Conservation (phyloP, 192 early-diverging fungal species). For the Physocladia obscura region DNA sequence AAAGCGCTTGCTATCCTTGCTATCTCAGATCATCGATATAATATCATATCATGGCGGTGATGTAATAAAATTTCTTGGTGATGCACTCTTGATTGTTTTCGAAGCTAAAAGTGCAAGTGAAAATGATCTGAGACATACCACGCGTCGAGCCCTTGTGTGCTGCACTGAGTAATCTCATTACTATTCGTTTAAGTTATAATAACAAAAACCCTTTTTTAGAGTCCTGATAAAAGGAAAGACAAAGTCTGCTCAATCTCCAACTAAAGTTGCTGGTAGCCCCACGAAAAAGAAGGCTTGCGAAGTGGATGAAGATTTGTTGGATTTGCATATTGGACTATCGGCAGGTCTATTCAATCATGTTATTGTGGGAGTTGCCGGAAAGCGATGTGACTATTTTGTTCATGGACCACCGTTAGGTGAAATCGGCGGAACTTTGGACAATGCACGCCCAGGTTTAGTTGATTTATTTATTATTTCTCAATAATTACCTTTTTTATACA, state of each 20-base stretch:
- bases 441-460: conserved; percentile 25
- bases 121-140: conserved; percentile 23
- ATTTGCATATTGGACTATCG: conserved; percentile 25
- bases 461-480: neutral
- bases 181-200: no score
- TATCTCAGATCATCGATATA: conserved; percentile 34
- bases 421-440: conserved; percentile 29
- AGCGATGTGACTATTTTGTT: conserved; percentile 35
- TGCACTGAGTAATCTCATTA: conserved; percentile 32
- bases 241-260: conserved; percentile 10
- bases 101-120: conserved; percentile 13
- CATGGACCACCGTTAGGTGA: conserved; percentile 26
- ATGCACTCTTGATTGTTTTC: conserved; percentile 31
- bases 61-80: conserved; percentile 35
- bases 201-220: no score
- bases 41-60: conserved; percentile 30
- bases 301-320: conserved; percentile 28
- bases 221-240: conserved; percentile 27
- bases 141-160: conserved; percentile 24
- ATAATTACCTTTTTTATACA: neutral
- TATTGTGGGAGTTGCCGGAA: conserved; percentile 28
- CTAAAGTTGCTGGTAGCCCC: neutral
- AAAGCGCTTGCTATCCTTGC: no score
- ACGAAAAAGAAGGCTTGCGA: conserved; percentile 17
- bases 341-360: conserved; percentile 24